Evolutionary conservation across 148 eudicot genomes (phyloP).

Genomic region (Chenopodium suecicum): DNA sequence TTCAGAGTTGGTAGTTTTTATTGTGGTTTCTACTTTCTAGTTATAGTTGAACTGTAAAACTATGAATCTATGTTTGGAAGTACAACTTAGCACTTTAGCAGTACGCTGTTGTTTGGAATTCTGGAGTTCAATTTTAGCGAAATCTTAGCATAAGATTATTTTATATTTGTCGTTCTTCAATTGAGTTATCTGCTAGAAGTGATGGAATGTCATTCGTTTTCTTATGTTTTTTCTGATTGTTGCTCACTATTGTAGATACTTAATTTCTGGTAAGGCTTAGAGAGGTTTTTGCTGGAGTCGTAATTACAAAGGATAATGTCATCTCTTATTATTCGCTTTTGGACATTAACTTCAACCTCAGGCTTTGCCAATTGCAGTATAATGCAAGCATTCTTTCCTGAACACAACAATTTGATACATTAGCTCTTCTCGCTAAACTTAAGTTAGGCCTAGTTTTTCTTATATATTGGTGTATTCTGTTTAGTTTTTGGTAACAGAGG

Average conservation of each 20-base stretch:
- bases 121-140: background rate
- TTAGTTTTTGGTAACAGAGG: background rate
- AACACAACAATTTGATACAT: background rate
- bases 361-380: background rate
- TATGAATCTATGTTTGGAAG: background rate
- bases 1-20: background rate
- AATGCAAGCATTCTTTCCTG: background rate
- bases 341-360: background rate
- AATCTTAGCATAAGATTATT: background rate
- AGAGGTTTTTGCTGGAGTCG: background rate
- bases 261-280: background rate
- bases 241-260: background rate
- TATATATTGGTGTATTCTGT: background rate
- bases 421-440: background rate
- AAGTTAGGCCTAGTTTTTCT: background rate
- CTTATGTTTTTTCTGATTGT: background rate
- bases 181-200: background rate
- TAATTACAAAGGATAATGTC: background rate
- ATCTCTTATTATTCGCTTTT: background rate
- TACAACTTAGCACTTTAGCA: background rate
- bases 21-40: background rate
- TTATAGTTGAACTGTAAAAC: background rate
- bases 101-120: background rate
- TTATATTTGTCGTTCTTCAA: background rate
- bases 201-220: background rate